Conservation (phyloP, 2,329 filamentous ascomycete species). For the Claviceps monticola region DNA sequence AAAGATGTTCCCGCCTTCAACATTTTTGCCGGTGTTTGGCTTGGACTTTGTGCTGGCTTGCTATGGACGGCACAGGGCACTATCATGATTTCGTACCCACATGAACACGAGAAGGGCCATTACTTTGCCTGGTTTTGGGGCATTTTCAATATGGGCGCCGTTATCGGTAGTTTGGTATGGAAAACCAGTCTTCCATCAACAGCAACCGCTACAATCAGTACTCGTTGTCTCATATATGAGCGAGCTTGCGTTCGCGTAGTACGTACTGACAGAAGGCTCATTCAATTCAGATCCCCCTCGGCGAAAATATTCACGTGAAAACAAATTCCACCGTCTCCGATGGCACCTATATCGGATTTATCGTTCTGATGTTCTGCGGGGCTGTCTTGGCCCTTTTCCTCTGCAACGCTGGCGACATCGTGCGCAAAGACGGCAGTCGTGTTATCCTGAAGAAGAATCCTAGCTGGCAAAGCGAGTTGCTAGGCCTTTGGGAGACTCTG, state of each 20-base stretch:
- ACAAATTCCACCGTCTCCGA: slow-evolving; percentile 41
- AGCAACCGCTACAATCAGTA: too few relatives aligned
- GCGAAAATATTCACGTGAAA: slow-evolving; percentile 49
- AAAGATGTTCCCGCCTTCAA: slow-evolving; percentile 25
- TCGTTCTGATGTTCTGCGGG: slow-evolving; percentile 66
- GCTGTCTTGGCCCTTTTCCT: slow-evolving; percentile 56
- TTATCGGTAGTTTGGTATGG: slow-evolving; percentile 58
- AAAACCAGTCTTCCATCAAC: too few relatives aligned
- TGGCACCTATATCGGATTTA: slow-evolving; percentile 79
- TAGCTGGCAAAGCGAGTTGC: slow-evolving; percentile 66
- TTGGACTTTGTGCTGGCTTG: slow-evolving; percentile 66
- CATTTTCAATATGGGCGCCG: slow-evolving; percentile 85
- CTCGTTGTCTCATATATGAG: neutral
- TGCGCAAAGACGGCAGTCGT: slow-evolving; percentile 63
- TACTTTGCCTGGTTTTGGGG: slow-evolving; percentile 91
- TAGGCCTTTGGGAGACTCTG: slow-evolving; percentile 63
- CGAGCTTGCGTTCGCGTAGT: neutral
- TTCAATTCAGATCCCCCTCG: slow-evolving; percentile 41
- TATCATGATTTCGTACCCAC: slow-evolving; percentile 83
- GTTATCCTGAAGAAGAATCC: slow-evolving; percentile 87
- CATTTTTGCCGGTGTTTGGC: slow-evolving; percentile 61
- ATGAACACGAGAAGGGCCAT: slow-evolving; percentile 67
- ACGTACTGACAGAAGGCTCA: neutral
- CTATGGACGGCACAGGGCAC: slow-evolving; percentile 74
- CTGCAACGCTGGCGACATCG: slow-evolving; percentile 56